Base-by-base conservation (phyloP, 2,329 filamentous ascomycete species). In the Neonectria ditissima region DNA sequence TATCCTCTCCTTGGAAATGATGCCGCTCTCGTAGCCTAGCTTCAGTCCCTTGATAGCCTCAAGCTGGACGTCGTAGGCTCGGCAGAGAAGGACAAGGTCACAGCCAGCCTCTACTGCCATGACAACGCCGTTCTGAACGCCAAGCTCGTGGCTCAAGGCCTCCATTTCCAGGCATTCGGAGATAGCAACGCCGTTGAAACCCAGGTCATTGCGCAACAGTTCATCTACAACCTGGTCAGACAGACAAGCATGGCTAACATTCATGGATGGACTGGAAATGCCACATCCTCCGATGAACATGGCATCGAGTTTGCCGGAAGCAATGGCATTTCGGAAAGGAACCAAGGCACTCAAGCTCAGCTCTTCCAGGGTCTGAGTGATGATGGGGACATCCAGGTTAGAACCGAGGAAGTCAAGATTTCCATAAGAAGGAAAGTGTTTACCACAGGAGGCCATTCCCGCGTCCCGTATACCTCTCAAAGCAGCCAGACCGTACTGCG, bases 121-220 rank as follows among this genome's bases (percentile, higher is more conserved):
- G 71, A 98, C 93, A 0, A 95, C 97, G 13, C 96, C 96, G 43
- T 96, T 95, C 70, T 95, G 94, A 18, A 99, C 94, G n/a, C 95
- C 95, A 53, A 98, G 96, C 72, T 97, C 97, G 75, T 97, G 93
- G 68, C 93, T 96, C 9, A 98, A 86, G 0, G 94, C 94, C 74
- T 97, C 94, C 95, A 98, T 98, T 77, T 97, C 95, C 8, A 98
- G 81, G 69, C 95, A 98, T 75, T 98, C 95, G 0, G 94, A 97
- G 53, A 98, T 93, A 24, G 96, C 94, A 2, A 98, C 94, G 1
- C 95, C 95, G 53, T 93, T 88, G 72, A 98, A 98, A 2, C 92
- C 91, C 24, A 98, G 86, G 69, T 97, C 94, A 63, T 91, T 91
- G n/a, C 95, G 88, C 4, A 98, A 83, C 22, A 97, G 81, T 62